Evolutionary conservation across 805 yeast species (phyloP), one percentile per base, ranked within the genome.

Genomic region (Metschnikowia henanensis): DNA sequence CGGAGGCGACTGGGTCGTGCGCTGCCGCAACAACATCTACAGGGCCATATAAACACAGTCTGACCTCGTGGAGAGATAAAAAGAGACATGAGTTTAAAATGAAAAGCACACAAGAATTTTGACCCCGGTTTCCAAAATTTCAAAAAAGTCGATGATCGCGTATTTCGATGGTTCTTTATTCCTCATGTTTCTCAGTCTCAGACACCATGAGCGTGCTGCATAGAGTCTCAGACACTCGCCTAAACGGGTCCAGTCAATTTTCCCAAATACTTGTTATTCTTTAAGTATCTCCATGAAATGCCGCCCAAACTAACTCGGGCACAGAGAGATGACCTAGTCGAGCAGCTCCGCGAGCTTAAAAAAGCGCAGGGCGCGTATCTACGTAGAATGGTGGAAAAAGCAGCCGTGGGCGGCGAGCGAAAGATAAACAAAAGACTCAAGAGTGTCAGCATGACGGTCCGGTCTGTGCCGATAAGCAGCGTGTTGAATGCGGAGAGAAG

Each of bases 391-490:
- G 51, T 61, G 46, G 55, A 61, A 32, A 44, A 50, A 41, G 39
- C 51, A 10, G 58, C 68, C 41, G 37, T 56, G 35, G 43, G 50
- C 6, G 54, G 68, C 17, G 73, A 71, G 37, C 53, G 59, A 17
- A 71, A 69, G 43, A 65, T 77, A 8, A 53, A 59, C 23, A 58
- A 76, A 34, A 58, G 80, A 43, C 54, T 75, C 21, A 76, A 74
- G 49, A 66, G 66, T 33, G 77, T 78, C 7, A 68, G 75, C 37
- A 69, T 77, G 30, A 72, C 74, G 18, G 62, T 78, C 22, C 75
- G 81, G 73, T 70, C 75, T 45, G 72, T 75, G 12, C 72, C 68
- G 50, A 56, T 77, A 30, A 65, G 61, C 37, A 72, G 75, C 45
- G 69, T 75, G 6, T 53, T 79, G 23, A 62, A 64, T 35, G 60